Evolutionary conservation across 2,329 filamentous ascomycete genomes (phyloP), one percentile per base, ranked within the genome.

Genomic region (Pseudocercospora fuligena): DNA sequence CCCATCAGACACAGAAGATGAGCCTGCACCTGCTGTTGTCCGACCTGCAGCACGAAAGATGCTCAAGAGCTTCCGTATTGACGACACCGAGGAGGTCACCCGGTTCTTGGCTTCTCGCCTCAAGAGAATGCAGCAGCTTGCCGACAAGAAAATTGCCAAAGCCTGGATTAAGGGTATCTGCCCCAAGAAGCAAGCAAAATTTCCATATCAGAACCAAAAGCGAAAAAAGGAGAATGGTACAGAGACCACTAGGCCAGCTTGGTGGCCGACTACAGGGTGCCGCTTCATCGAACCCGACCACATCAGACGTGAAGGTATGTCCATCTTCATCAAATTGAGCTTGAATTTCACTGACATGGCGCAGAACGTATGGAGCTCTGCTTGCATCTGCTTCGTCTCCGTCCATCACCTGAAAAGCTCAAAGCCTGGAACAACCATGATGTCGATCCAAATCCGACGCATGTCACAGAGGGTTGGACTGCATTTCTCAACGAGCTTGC

Each of bases 281-380:
- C 83, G 87, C 12, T 90, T 92, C 76, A 90, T 87, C 73, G 90
- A 93, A 77, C 91, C 90, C 0, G 90, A 93, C 73, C 91, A 93
- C 78, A 80, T 92, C 57, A 86, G 86, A 72, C 92, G 90, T 75
- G 82, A 85, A 73, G 88, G 90, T 91, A 66, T 56, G 74, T 62
- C 21, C 0, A 11, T 23, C n/a, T 11, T 60, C 1, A 29, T 27
- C 23, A 8, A 6, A 40, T 40, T 12, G 31, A 40, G 56, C 25
- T 33, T 9, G 29, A 31, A 19, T 3, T 9, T 12, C 11, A 61
- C 69, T 74, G 40, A 74, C 65, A 3, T 27, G 5, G 16, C 2
- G 11, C 60, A 77, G 76, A 75, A 60, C 75, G 76, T 7, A 73
- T 74, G 65, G 66, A 65, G 8, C 65, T 78, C 6, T 71, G 73